Conservation (phyloP, 177 flowering plant genomes). For the Vitis hybrid region DNA sequence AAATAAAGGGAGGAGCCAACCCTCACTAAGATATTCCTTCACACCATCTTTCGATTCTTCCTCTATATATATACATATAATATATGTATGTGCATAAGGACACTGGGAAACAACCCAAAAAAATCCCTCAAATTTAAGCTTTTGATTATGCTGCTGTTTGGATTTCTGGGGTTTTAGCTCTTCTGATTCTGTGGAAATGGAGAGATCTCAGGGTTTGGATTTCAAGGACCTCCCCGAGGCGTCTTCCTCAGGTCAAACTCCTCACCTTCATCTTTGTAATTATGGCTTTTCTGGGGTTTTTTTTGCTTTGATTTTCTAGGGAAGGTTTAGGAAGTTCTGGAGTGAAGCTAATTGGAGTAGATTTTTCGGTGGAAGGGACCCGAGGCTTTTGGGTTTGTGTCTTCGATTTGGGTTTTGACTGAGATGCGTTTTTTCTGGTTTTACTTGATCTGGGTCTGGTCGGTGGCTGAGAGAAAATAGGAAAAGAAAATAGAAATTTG, state of each 20-base stretch:
- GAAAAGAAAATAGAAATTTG: background rate
- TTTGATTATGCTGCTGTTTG: too few species aligned
- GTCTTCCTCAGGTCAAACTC: slow-evolving; percentile 25
- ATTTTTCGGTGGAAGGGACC: too few species aligned
- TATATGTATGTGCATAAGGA: too few species aligned
- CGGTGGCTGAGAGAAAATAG: background rate
- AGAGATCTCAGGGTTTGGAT: slow-evolving; percentile 37
- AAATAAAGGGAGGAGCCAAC: too few species aligned
- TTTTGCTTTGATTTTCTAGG: background rate
- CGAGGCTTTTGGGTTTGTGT: background rate
- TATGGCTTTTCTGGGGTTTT: background rate
- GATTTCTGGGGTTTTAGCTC: slow-evolving; percentile 9
- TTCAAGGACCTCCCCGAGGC: slow-evolving; percentile 22
- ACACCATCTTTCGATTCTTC: too few species aligned
- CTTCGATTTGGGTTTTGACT: background rate
- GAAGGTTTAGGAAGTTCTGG: too few species aligned
- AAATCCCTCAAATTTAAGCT: too few species aligned
- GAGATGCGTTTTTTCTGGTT: background rate
- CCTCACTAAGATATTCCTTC: too few species aligned
- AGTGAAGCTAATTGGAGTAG: too few species aligned
- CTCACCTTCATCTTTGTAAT: background rate
- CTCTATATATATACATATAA: too few species aligned
- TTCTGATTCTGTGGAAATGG: slow-evolving; percentile 26
- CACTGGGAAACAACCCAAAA: too few species aligned
- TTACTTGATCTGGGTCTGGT: background rate